These are phyloP conservation scores for Aspergillus pseudotamarii DNA, from an alignment of 2,329 filamentous ascomycete genomes.

Conservation along the genomic window DNA sequence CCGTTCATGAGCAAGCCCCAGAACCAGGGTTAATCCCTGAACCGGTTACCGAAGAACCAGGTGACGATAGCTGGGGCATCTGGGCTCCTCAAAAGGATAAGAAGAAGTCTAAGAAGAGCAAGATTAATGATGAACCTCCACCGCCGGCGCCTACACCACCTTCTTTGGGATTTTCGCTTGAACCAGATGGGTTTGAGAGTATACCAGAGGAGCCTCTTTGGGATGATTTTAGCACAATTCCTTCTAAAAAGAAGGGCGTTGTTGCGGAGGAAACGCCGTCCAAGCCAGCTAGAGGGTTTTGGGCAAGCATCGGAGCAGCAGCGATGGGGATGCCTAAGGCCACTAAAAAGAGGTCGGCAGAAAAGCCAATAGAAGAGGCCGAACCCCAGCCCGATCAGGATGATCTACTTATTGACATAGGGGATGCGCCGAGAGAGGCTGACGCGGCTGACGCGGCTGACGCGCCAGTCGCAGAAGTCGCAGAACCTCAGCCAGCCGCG, in stretches of 20 bases:
- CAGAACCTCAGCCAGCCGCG: constrained; percentile 43
- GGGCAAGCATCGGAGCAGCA: constrained; percentile 46
- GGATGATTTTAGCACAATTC: constrained; percentile 41
- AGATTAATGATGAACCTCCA: constrained; percentile 46
- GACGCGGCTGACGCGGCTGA: constrained; percentile 36
- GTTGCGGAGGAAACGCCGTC: constrained; percentile 39
- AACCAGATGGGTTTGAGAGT: constrained; percentile 31
- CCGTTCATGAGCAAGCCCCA: constrained; percentile 28
- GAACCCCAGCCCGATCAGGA: constrained; percentile 22
- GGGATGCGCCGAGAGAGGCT: constrained; percentile 32
- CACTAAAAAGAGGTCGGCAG: constrained; percentile 50
- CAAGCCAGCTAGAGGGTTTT: constrained; percentile 46
- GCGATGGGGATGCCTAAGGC: constrained; percentile 42
- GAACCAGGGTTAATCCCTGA: not conserved
- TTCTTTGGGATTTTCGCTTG: constrained; percentile 46
- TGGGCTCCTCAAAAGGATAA: constrained; percentile 48
- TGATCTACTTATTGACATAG: constrained; percentile 40
- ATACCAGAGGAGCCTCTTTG: constrained; percentile 41
- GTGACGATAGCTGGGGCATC: constrained; percentile 33
- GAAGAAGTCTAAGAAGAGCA: constrained; percentile 53
- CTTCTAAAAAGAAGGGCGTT: constrained; percentile 37
- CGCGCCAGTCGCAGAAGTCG: constrained; percentile 39
- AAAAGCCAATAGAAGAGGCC: constrained; percentile 39
- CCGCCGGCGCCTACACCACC: constrained; percentile 53
- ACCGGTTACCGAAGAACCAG: constrained; percentile 29